Conservation (phyloP, 441 rosid genomes). For the Geranium incanum region DNA sequence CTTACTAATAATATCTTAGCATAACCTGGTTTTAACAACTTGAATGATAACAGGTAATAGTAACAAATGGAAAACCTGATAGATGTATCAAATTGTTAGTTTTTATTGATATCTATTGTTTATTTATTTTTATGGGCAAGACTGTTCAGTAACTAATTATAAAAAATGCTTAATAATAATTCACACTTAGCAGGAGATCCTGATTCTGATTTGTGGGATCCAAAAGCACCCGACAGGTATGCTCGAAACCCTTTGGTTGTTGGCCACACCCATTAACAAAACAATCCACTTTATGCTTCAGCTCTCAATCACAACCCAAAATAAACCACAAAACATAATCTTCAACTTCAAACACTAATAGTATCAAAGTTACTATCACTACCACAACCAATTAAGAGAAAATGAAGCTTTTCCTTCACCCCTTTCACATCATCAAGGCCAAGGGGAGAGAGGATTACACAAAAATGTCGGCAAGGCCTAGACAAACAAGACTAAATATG, state of each 20-base stretch:
- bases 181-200: conserved; percentile 39
- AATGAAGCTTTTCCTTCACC: neutral
- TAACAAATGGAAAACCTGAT: no score
- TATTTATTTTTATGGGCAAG: no score
- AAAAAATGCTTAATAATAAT: conserved; percentile 27
- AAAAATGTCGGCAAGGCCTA: neutral
- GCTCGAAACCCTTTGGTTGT: conserved; percentile 34
- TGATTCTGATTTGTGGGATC: conserved; percentile 57
- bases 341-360: neutral
- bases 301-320: neutral
- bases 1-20: no score
- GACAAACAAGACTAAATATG: neutral
- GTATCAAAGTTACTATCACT: neutral
- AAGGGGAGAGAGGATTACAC: neutral
- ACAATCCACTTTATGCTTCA: neutral
- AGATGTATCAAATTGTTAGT: no score
- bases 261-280: conserved; percentile 26
- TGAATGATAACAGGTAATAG: no score
- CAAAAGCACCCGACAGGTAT: conserved; percentile 38
- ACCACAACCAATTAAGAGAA: neutral
- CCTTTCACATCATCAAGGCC: neutral
- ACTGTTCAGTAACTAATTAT: neutral
- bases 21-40: no score
- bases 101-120: no score
- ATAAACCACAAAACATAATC: neutral